phyloP scores from a whole-genome alignment of 208 protist genomes.

The Wallacemonas collosoma region DNA sequence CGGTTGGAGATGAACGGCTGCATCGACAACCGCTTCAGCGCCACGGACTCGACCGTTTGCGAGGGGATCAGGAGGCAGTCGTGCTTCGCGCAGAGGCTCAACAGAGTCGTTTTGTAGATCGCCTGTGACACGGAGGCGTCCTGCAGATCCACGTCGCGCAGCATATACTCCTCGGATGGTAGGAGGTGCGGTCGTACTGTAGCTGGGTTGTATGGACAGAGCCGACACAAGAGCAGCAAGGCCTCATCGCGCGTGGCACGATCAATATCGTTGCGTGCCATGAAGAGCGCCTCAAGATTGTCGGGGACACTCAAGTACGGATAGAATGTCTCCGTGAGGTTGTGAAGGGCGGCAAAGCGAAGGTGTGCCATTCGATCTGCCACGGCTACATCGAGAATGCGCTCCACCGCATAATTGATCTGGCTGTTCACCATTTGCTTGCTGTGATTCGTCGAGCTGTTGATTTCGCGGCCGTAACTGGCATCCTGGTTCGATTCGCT shows the following conservation, averaged over 20 bases:
- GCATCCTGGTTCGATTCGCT: conserved; percentile 7
- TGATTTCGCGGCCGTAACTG: conserved; percentile 3
- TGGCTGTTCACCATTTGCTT: conserved; percentile 47
- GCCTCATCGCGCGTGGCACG: conserved; percentile 51
- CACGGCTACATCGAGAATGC: conserved; percentile 83
- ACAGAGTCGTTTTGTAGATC: conserved; percentile 58
- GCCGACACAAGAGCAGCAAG: conserved; percentile 76
- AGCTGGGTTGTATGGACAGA: conserved; percentile 66
- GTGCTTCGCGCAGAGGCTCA: conserved; percentile 75
- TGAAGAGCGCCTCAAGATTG: conserved; percentile 83
- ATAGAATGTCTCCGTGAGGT: conserved; percentile 64
- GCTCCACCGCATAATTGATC: conserved; percentile 72
- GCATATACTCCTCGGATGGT: conserved; percentile 77
- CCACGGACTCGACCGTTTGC: conserved; percentile 61
- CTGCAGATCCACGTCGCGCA: conserved; percentile 78
- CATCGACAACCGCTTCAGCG: conserved; percentile 57
- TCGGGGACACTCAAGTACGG: conserved; percentile 78
- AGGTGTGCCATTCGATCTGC: conserved; percentile 70
- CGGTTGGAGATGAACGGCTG: conserved; percentile 77
- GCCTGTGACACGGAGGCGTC: conserved; percentile 78
- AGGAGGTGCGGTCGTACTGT: conserved; percentile 75
- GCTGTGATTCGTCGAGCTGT: conserved; percentile 11
- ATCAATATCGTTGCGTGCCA: conserved; percentile 79
- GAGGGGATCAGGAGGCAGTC: conserved; percentile 66
- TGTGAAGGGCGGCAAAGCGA: conserved; percentile 60